A percentile compares a stretch with the other conserved stretches of the same genome.
phyloP scores from a whole-genome alignment of 306 rosid genomes.

The Corylus heterophylla region DNA sequence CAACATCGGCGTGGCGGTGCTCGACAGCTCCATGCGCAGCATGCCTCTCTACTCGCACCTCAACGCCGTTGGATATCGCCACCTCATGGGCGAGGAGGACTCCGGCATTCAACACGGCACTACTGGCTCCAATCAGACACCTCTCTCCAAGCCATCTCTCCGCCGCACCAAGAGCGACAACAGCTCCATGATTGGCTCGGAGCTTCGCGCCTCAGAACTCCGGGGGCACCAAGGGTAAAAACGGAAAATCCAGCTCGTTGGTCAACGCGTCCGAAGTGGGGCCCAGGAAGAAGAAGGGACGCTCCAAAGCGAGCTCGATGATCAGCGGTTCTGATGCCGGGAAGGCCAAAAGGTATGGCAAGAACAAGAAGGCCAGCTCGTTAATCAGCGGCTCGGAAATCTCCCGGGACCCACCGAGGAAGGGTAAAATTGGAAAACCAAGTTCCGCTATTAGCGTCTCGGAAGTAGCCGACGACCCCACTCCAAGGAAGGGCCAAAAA shows the following conservation, averaged over 20 bases:
- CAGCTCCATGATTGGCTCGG: conserved; percentile 72
- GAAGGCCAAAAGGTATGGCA: conserved; percentile 4
- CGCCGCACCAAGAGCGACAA: conserved; percentile 72
- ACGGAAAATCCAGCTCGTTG: conserved; percentile 40
- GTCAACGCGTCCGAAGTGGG: conserved; percentile 37
- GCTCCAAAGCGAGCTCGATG: conserved; percentile 38
- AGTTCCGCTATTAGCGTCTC: conserved; percentile 12
- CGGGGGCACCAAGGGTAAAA: conserved; percentile 18
- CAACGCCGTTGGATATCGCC: conserved; percentile 46
- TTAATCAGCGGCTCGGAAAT: conserved; percentile 27
- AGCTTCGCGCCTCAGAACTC: conserved; percentile 34
- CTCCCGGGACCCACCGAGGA: conserved; percentile 2
- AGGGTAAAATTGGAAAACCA: conserved; percentile 18
- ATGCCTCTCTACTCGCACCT: conserved; percentile 80
- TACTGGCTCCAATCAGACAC: conserved; percentile 19
- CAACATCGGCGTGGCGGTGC: conserved; percentile 71
- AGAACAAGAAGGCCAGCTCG: conserved; percentile 24
- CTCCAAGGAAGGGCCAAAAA: conserved; percentile 15
- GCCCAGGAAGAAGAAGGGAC: conserved; percentile 20
- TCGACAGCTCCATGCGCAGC: conserved; percentile 88
- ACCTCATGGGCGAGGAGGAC: conserved; percentile 78
- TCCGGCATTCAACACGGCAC: conserved; percentile 15
- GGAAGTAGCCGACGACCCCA: background rate
- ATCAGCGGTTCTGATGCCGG: conserved; percentile 38
- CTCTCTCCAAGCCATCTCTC: conserved; percentile 35